Evolutionary conservation across 1,284 basidiomycete species (phyloP), one percentile per base, ranked within the genome.

Genomic region (Puccinia coronata): DNA sequence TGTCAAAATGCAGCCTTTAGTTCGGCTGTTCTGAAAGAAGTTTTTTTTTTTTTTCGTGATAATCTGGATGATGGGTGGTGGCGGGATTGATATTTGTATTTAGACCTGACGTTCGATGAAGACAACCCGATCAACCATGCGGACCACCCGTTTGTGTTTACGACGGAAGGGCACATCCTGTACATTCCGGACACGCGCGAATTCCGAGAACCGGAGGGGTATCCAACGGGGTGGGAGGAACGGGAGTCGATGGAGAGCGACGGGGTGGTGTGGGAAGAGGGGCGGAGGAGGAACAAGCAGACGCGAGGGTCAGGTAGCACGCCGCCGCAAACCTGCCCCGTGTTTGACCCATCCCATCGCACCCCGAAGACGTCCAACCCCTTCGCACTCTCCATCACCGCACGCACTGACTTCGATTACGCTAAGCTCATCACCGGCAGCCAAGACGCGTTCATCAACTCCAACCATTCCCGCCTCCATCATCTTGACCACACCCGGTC

Each of bases 121-220:
- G 89, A 90, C 9, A 93, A 94, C 83, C 89, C 89, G 0, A 85
- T 94, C 43, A 91, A 95, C 84, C 86, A 85, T 6, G 92, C 93
- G 83, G 91, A 93, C 84, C 92, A 91, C 1, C 91, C 92, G 84
- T 92, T 91, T 82, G 92, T 97, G 1, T 92, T 96, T 85, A 94
- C 94, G 0, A 98, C 95, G 0, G 95, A 98, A 86, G 95, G 95
- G 0, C 96, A 98, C 85, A 90, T 94, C n/a, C 88, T 98, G 36
- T 89, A 88, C 25, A 88, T 97, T 25, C 82, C 84, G 90, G 34
- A 63, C 43, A 51, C 34, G 1, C 34, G 25, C 11, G 28, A 57
- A 20, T 28, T 59, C 51, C 0, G 55, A 80, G 34, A 70, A 71
- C 34, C 49, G 61, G 34, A 31, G 69, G 31, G 49, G 2, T 31